Evolutionary conservation across 1,139 yeast species (phyloP).

Genomic region (Taphrina confusa): DNA sequence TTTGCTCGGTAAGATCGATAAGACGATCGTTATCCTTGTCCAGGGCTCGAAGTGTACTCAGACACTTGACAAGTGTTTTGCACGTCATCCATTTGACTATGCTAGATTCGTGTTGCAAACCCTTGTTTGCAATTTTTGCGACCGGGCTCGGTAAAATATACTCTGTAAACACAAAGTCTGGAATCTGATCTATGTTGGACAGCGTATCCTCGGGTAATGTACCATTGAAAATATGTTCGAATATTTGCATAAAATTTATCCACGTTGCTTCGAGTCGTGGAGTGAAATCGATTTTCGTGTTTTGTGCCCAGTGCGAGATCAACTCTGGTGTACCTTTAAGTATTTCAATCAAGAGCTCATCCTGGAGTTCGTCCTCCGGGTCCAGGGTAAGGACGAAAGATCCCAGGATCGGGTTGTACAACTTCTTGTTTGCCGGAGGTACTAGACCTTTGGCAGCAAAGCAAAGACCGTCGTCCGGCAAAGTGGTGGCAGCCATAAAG

Average conservation of each 20-base stretch:
- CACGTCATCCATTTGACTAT: conserved; percentile 67
- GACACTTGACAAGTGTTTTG: conserved; percentile 59
- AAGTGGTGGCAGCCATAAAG: conserved; percentile 55
- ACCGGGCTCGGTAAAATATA: conserved; percentile 67
- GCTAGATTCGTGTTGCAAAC: conserved; percentile 57
- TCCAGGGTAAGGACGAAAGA: conserved; percentile 65
- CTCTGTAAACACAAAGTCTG: conserved; percentile 51
- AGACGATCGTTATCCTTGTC: conserved; percentile 47
- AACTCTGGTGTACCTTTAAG: conserved; percentile 65
- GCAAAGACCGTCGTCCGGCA: conserved; percentile 60
- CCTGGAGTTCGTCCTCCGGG: conserved; percentile 71
- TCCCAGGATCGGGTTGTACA: conserved; percentile 68
- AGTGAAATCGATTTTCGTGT: conserved; percentile 57
- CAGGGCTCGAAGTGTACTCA: conserved; percentile 56
- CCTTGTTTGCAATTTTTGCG: conserved; percentile 62
- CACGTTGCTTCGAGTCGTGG: conserved; percentile 78
- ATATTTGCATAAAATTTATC: conserved; percentile 69
- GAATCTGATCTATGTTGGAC: conserved; percentile 41
- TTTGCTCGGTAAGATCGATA: conserved; percentile 18
- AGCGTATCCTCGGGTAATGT: conserved; percentile 46
- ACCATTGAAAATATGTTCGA: conserved; percentile 59
- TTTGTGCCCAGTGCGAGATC: conserved; percentile 62
- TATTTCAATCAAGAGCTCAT: conserved; percentile 57
- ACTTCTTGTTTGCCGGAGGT: conserved; percentile 43
- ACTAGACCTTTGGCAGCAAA: conserved; percentile 65